Percentiles rank a stretch among this genome's conserved stretches.
These are phyloP conservation scores for Wickerhamomyces sp. DNA, from an alignment of 1,139 yeast species.

Conservation along the genomic window DNA sequence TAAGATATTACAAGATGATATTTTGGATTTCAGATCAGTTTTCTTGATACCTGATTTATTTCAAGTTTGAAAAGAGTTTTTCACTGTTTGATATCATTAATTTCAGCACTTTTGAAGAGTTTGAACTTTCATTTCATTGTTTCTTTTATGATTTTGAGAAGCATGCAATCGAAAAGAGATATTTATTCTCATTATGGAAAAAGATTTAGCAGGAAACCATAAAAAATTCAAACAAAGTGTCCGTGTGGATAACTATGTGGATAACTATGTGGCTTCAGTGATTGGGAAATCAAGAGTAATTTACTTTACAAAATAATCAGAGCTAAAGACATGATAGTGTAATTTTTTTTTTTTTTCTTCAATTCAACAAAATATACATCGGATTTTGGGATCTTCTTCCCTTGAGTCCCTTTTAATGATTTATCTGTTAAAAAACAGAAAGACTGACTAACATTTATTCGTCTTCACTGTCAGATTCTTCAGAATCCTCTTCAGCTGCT, in stretches of 20 bases:
- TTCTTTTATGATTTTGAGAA: not conserved
- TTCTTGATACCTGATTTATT: not conserved
- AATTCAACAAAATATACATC: too few species aligned
- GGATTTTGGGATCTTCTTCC: not conserved
- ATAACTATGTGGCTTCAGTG: too few species aligned
- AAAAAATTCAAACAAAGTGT: not conserved
- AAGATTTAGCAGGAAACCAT: not conserved
- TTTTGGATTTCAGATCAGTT: not conserved
- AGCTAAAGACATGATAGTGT: too few species aligned
- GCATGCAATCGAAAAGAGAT: not conserved
- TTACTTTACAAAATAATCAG: too few species aligned
- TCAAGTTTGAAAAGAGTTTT: not conserved
- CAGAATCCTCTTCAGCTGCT: conserved; percentile 52
- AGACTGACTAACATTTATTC: conserved; percentile 11
- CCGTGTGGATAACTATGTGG: not conserved
- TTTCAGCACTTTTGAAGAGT: not conserved
- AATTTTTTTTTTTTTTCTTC: too few species aligned
- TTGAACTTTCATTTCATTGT: not conserved
- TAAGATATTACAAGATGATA: not conserved
- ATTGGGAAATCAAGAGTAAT: too few species aligned
- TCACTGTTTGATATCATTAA: not conserved
- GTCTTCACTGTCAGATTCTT: conserved; percentile 37
- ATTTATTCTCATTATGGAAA: not conserved
- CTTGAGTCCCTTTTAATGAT: not conserved
- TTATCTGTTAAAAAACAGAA: not conserved